Base-by-base conservation (phyloP, 768 basidiomycete genomes). In the Tubosaeta brunneosetosa region DNA sequence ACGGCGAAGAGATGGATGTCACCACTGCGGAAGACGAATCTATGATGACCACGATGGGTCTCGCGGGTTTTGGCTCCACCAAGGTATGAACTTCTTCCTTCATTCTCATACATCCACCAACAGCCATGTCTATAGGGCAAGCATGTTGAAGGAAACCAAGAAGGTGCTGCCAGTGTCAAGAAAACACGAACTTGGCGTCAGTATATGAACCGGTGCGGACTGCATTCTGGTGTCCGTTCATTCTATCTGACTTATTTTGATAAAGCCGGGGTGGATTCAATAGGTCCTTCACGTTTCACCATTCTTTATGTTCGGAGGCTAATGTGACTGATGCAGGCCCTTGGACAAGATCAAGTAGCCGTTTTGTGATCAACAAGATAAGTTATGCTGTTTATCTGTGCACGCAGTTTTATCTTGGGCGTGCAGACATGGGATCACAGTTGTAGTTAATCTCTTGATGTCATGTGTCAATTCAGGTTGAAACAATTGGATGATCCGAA, bases 181-280 rank as follows among this genome's bases (percentile, higher is more conserved):
- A 93, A 91, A 73, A 81, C 81, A 51, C 77, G 92, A 55, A 94
- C 91, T 25, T 95, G 93, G 94, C 78, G 93, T 58, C 95, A 98
- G 71, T 99, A 99, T 70, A 99, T 99, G 95, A 97, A 97, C 69
- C 81, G 93, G 83, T 85, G 61, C 44, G 77, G 55, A 31, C 55
- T n/a, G 12, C 27, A 29, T 19, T 25, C 41, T 12, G 42, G 32
- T 50, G 17, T 31, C 36, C 47, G n/a, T 26, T 56, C 36, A 8
- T 41, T 53, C 44, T 49, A 41, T 56, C 27, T 61, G 26, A 57
- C 51, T 51, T 52, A 10, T 44, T 50, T 50, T 58, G 45, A 38
- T 56, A 51, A 58, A 87, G 89, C 47, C 86, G 87, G 56, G 91
- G 91, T 57, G 89, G 90, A 46, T 89, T 93, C 75, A 89, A 91